These are phyloP conservation scores for Torulaspora franciscae DNA, from an alignment of 805 yeast genomes.

Conservation along the genomic window DNA sequence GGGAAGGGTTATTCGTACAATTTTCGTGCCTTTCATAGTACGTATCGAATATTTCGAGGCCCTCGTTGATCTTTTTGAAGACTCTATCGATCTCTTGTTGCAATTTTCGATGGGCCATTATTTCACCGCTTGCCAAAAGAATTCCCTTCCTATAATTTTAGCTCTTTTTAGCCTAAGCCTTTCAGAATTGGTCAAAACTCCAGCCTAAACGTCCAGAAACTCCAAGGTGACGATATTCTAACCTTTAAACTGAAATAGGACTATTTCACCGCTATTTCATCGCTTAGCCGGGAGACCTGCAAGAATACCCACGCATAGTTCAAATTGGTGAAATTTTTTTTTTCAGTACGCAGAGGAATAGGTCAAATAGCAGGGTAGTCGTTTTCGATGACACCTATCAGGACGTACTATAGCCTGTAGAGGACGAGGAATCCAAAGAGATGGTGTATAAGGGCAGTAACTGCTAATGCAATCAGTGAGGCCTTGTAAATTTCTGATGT, in stretches of 20 bases:
- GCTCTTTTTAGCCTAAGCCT: background rate
- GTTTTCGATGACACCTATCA: slow-evolving; percentile 2
- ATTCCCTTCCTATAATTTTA: background rate
- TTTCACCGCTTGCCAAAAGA: background rate
- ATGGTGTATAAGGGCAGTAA: slow-evolving; percentile 4
- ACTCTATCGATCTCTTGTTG: slow-evolving; percentile 85
- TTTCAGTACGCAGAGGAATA: background rate
- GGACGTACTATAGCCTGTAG: background rate
- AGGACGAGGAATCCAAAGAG: slow-evolving; percentile 7
- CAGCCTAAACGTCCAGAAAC: background rate
- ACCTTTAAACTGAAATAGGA: background rate
- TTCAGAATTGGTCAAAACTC: background rate
- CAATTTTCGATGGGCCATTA: slow-evolving; percentile 45
- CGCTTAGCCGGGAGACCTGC: background rate
- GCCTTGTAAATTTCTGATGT: slow-evolving; percentile 2
- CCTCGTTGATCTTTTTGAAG: slow-evolving; percentile 81
- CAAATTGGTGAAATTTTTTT: slow-evolving; percentile 4
- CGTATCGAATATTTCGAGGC: slow-evolving; percentile 76
- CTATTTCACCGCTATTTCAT: slow-evolving; percentile 1
- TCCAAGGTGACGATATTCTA: background rate
- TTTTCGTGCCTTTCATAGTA: slow-evolving; percentile 79
- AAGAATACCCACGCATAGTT: slow-evolving; percentile 3
- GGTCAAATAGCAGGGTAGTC: background rate
- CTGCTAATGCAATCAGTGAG: slow-evolving; percentile 5
- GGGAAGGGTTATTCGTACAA: slow-evolving; percentile 73